Percentiles rank a stretch among this genome's conserved stretches.
phyloP scores from a whole-genome alignment of 805 yeast species.

The Kodamaea restingae region DNA sequence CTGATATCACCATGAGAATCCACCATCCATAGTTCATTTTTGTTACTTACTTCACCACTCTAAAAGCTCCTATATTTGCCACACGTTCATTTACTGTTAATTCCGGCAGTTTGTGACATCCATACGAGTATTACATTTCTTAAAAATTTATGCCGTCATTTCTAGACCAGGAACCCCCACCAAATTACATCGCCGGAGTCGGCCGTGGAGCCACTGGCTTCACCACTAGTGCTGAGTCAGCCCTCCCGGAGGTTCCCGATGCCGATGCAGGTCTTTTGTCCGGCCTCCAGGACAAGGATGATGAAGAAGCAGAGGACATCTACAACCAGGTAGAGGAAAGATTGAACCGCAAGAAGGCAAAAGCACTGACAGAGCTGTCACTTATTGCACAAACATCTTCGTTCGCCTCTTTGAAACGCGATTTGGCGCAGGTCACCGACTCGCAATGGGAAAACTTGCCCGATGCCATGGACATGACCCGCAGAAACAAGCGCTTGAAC shows the following conservation, averaged over 20 bases:
- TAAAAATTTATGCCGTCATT: slow-evolving; percentile 36
- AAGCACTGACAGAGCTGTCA: slow-evolving; percentile 11
- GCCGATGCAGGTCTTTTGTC: slow-evolving; percentile 16
- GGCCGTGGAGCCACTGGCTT: slow-evolving; percentile 97
- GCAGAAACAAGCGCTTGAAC: slow-evolving; percentile 69
- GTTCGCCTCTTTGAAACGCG: slow-evolving; percentile 58
- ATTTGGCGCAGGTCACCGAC: slow-evolving; percentile 51
- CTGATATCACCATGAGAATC: no score
- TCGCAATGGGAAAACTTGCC: slow-evolving; percentile 83
- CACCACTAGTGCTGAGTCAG: slow-evolving; percentile 76
- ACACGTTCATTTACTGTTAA: no score
- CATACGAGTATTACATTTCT: no score
- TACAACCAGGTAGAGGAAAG: slow-evolving; percentile 66
- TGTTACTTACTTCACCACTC: no score
- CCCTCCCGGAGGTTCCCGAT: slow-evolving; percentile 31
- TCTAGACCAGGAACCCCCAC: slow-evolving; percentile 81
- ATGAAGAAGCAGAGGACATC: slow-evolving; percentile 72
- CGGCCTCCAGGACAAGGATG: slow-evolving; percentile 28
- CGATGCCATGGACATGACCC: slow-evolving; percentile 84
- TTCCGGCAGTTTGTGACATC: no score
- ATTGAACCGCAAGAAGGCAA: slow-evolving; percentile 31
- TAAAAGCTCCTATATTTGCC: no score
- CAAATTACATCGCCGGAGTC: slow-evolving; percentile 85
- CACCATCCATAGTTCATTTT: not conserved
- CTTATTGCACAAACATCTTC: not conserved